phyloP scores from a whole-genome alignment of 2,329 filamentous ascomycete genomes.

The Trichoderma semiorbis region DNA sequence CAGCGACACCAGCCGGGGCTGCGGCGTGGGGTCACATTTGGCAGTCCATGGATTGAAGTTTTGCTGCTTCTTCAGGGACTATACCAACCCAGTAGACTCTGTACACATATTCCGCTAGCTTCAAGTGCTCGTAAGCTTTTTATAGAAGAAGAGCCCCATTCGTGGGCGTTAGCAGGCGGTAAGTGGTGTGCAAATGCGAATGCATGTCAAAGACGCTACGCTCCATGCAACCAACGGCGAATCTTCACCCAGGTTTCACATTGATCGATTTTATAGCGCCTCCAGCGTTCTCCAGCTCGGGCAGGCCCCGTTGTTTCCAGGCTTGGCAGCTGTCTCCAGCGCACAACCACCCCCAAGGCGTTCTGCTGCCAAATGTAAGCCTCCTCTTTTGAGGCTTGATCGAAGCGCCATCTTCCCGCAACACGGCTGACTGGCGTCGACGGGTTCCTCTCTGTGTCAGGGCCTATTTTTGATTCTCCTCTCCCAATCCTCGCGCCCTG shows the following conservation, averaged over 20 bases:
- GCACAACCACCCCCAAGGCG: not conserved
- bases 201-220: not conserved
- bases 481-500: not conserved
- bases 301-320: not conserved
- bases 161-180: not conserved
- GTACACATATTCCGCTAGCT: not conserved
- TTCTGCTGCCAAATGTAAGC: not conserved
- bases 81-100: not conserved
- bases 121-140: not conserved
- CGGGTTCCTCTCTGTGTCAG: not conserved
- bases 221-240: not conserved
- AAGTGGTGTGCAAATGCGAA: not conserved
- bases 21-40: not conserved
- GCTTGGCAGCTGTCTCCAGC: slow-evolving; percentile 5
- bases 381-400: slow-evolving; percentile 16
- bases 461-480: not conserved
- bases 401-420: not conserved
- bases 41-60: not conserved
- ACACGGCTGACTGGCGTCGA: slow-evolving; percentile 13
- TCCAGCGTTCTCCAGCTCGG: not conserved
- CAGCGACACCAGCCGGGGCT: not conserved
- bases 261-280: not conserved
- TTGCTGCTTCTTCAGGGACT: not conserved
- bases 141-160: not conserved
- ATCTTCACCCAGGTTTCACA: not conserved